Conservation (phyloP, 2,329 filamentous ascomycete species). For the Ambrosiella xylebori region DNA sequence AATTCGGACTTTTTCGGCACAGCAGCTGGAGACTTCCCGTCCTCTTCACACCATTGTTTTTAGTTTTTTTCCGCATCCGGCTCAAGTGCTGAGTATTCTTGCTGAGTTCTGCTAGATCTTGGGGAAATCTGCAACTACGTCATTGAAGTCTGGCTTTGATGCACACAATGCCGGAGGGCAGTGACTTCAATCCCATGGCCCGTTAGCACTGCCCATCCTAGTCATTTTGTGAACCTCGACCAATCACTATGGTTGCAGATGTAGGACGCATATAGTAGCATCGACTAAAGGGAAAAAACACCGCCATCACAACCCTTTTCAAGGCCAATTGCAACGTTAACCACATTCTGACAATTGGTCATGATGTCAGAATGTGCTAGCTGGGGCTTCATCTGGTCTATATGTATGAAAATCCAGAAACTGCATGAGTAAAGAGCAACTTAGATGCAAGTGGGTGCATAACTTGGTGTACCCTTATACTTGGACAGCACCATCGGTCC, state of each 20-base stretch:
- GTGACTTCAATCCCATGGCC: no score
- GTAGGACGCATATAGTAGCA: background rate
- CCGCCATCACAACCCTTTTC: background rate
- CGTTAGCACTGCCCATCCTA: background rate
- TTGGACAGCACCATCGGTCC: no score
- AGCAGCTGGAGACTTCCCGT: no score
- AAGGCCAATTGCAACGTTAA: background rate
- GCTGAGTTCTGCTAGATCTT: no score
- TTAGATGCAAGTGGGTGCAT: background rate
- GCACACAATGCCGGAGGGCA: no score
- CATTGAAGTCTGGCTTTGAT: no score
- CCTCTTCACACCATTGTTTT: no score
- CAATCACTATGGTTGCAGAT: background rate
- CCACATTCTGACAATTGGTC: background rate
- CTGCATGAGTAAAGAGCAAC: background rate
- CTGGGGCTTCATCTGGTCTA: background rate
- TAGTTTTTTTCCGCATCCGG: no score
- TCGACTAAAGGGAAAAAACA: background rate
- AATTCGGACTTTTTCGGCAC: no score
- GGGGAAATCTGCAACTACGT: no score
- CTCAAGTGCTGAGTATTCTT: no score
- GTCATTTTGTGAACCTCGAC: background rate
- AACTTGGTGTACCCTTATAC: no score
- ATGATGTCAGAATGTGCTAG: background rate
- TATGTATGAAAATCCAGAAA: background rate